These are phyloP conservation scores for Pseudopyricularia cyperi DNA, from an alignment of 2,329 filamentous ascomycete species.

Conservation along the genomic window DNA sequence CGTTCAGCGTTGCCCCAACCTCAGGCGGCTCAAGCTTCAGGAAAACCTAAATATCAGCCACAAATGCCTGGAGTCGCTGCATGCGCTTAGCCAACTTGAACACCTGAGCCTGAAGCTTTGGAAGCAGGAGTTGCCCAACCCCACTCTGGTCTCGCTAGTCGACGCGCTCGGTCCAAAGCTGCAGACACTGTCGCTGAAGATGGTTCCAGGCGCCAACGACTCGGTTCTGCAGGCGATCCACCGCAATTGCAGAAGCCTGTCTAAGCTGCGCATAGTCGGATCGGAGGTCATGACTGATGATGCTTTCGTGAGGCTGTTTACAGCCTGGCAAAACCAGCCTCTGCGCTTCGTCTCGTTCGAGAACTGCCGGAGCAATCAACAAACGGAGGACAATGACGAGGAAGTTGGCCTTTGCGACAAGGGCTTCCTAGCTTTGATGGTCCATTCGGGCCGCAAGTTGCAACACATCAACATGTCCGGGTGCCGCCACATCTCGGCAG, in stretches of 20 bases:
- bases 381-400: constrained; percentile 36
- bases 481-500: constrained; percentile 65
- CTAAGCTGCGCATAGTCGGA: constrained; percentile 70
- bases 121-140: constrained; percentile 39
- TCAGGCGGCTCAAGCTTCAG: constrained; percentile 66
- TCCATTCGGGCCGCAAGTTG: constrained; percentile 59
- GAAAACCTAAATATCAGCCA: constrained; percentile 65
- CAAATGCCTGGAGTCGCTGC: constrained; percentile 51
- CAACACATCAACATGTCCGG: constrained; percentile 64
- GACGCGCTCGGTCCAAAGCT: constrained; percentile 49
- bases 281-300: constrained; percentile 65
- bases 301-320: constrained; percentile 62
- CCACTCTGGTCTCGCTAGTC: constrained; percentile 49
- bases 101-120: constrained; percentile 61
- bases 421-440: constrained; percentile 73
- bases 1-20: constrained; percentile 47
- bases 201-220: constrained; percentile 55
- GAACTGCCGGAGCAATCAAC: constrained; percentile 46
- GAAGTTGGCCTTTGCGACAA: constrained; percentile 60
- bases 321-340: constrained; percentile 59
- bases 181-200: constrained; percentile 65
- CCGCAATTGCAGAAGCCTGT: constrained; percentile 50
- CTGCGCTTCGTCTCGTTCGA: constrained; percentile 62
- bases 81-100: constrained; percentile 48
- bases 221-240: constrained; percentile 59